Base-by-base conservation (phyloP, 345 rosid species). In the Boechera stricta region DNA sequence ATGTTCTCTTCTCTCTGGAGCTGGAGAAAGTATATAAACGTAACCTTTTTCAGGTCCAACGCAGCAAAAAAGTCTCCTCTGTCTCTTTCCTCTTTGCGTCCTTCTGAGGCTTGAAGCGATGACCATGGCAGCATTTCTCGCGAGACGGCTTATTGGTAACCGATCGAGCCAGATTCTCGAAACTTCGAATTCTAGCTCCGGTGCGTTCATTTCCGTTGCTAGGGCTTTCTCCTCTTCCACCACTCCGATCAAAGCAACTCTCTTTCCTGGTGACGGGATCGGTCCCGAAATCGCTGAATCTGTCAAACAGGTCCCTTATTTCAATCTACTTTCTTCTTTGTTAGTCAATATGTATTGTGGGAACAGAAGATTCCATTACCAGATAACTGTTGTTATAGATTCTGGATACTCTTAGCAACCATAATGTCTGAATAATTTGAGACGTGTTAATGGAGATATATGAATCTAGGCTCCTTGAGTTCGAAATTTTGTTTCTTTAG, bases 221-320 rank as follows among this genome's bases (percentile, higher is more conserved):
- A 81, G 91, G 76, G 77, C 84, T 80, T 90, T 86, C 84, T 90
- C 80, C n/a, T 83, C 88, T 21, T 82, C 83, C 64, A 10, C 84
- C 39, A 32, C 86, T 71, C 85, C 89, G 69, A 95, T 95, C 81
- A 78, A 74, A 3, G 98, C 94, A 76, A 95, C 99, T 68, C 98
- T 95, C 79, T 95, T 95, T 64, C 97, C 99, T 60, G 99, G 98
- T 63, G 98, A 95, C 42, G 99, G 98, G 49, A 91, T 94, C 78
- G 99, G 99, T 74, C 99, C 99, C 59, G 99, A 95, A 85, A 95
- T 95, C 81, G 98, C 99, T 29, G 91, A 88, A 59, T 87, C 98
- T 67, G 96, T 92, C 82, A 95, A 95, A 79, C 82, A 91, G 96
- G 99, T 87, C 39, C 18, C 29, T 58, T 38, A 1, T 56, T 4